Evolutionary conservation across 1,284 basidiomycete species (phyloP), one percentile per base, ranked within the genome.

Genomic region (Naganishia liquefaciens): DNA sequence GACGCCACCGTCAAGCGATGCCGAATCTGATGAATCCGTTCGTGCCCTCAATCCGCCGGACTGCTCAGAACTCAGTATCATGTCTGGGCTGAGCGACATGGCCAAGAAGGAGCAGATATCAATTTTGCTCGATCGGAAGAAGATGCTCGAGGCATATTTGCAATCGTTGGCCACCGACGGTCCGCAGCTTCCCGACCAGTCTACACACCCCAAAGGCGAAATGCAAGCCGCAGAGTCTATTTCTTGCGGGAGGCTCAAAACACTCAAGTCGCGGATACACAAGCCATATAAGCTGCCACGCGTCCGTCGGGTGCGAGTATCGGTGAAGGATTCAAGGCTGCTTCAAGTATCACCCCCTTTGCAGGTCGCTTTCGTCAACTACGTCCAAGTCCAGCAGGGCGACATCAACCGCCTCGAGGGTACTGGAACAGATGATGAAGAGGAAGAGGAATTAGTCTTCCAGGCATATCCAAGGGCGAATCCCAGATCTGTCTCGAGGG

Each of bases 1-100:
- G 7, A 60, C 57, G 4, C 57, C 57, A 17, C 57, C 57, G 19
- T 17, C 39, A 5, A 60, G 57, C 46, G 57, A 60, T 40, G 46
- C 47, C 46, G 57, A 60, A 50, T 19, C 46, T 13, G 57, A 60
- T 46, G 11, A 21, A 9, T 3, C 21, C 2, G 21, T 33, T 15
- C n/a, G 10, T 33, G 5, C 30, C 27, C 5, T 33, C 27, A 27
- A 6, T 4, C 7, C 3, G 11, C 5, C 10, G 5, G 42, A n/a
- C 25, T 23, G 10, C 9, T 17, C 21, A 3, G n/a, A 28, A 5
- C 15, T 43, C 27, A 9, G 3, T 19, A 9, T 60, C 21, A 27
- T 28, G 28, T 25, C 46, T 3, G 33, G n/a, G 15, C 21, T 40
- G 19, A 33, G 49, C 19, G 13, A 39, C 2, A 5, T 50, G 5